These are phyloP conservation scores for Ustilago bromivora DNA, from an alignment of 1,284 basidiomycete species.

Conservation along the genomic window DNA sequence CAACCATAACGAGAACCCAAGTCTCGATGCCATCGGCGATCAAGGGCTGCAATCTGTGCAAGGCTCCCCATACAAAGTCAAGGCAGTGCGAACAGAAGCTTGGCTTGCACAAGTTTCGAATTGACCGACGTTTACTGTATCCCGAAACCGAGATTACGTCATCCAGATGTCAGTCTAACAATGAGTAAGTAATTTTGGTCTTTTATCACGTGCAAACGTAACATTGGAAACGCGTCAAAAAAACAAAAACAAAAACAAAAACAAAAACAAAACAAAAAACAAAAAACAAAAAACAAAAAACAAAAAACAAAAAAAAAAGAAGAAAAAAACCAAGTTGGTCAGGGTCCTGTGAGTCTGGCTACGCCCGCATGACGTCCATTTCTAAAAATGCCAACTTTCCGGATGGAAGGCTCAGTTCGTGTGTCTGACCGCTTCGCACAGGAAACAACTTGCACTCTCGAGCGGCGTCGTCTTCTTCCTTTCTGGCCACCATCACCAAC, in stretches of 20 bases:
- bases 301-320: too few relatives aligned
- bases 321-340: background rate
- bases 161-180: conserved; percentile 10
- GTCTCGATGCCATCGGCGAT: background rate
- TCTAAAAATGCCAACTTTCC: conserved; percentile 15
- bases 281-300: too few relatives aligned
- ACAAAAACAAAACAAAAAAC: too few relatives aligned
- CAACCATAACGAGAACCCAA: background rate
- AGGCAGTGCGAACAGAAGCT: background rate
- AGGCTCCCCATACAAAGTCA: too few relatives aligned
- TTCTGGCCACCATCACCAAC: conserved; percentile 14
- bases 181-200: too few relatives aligned
- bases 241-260: background rate
- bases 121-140: conserved; percentile 1
- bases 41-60: too few relatives aligned
- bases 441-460: background rate
- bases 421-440: background rate
- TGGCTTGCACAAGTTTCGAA: conserved; percentile 3
- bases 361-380: conserved; percentile 8
- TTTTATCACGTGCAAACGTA: conserved; percentile 17
- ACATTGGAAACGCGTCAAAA: conserved; percentile 20
- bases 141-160: conserved; percentile 26
- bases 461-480: conserved; percentile 6
- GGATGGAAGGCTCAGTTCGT: conserved; percentile 19
- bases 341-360: background rate